Conservation (phyloP, 2,329 filamentous ascomycete species). For the Xylariaceae sp. region DNA sequence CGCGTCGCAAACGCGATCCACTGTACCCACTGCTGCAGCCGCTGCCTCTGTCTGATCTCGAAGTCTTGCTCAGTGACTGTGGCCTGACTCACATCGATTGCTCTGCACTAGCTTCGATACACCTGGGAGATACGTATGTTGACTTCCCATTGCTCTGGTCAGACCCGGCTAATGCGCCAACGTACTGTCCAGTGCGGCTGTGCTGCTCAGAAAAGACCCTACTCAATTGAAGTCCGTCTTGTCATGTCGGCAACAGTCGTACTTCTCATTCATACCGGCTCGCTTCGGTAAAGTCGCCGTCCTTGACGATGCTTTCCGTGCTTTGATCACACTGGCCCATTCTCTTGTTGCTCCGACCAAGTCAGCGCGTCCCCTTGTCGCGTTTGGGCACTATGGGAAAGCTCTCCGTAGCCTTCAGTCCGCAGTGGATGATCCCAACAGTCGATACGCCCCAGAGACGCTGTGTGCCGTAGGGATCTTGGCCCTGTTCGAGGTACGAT, state of each 20-base stretch:
- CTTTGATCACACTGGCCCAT: background rate
- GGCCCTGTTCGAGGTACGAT: background rate
- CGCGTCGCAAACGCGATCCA: background rate
- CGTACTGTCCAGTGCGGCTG: background rate
- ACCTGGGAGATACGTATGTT: background rate
- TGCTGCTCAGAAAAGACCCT: background rate
- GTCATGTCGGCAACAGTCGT: background rate
- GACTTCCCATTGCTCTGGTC: background rate
- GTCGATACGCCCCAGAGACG: background rate
- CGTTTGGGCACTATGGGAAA: background rate
- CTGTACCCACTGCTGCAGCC: background rate
- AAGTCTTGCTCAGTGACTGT: background rate
- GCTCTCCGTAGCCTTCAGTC: background rate
- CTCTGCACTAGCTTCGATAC: background rate
- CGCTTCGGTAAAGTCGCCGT: background rate
- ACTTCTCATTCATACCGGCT: background rate
- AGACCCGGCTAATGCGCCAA: too few relatives aligned
- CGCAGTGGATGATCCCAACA: background rate
- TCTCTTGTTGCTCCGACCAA: background rate
- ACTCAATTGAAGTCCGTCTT: background rate
- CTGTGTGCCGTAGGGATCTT: background rate
- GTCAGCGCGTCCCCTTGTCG: background rate
- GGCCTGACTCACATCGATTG: background rate
- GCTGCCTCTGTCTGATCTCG: background rate
- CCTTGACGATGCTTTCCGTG: background rate